Evolutionary conservation across 1,139 yeast genomes (phyloP).

Genomic region (Geotrichum restrictum): DNA sequence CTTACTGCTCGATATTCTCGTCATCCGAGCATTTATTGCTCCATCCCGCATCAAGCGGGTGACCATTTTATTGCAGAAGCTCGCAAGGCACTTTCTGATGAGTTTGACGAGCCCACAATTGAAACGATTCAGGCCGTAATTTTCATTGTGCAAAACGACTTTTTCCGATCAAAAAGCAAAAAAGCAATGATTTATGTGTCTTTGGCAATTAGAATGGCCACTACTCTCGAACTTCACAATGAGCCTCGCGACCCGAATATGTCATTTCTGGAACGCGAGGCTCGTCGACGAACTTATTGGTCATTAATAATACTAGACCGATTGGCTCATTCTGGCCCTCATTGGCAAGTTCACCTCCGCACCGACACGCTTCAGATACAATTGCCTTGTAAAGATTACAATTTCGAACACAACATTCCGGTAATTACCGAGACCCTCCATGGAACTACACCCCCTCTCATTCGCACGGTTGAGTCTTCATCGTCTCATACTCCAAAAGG

Average conservation of each 20-base stretch:
- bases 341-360: constrained; percentile 33
- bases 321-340: constrained; percentile 38
- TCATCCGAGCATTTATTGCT: constrained; percentile 33
- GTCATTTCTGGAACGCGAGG: constrained; percentile 38
- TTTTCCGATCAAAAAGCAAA: constrained; percentile 37
- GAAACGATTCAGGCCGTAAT: constrained; percentile 41
- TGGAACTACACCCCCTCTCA: constrained; percentile 19
- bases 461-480: constrained; percentile 14
- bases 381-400: constrained; percentile 37
- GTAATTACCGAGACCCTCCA: constrained; percentile 31
- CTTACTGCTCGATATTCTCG: constrained; percentile 39
- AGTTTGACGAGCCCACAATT: constrained; percentile 37
- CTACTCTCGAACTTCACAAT: constrained; percentile 35
- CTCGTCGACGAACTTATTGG: constrained; percentile 40
- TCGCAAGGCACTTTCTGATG: constrained; percentile 32
- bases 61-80: constrained; percentile 36
- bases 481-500: constrained; percentile 16
- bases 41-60: constrained; percentile 35
- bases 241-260: constrained; percentile 30
- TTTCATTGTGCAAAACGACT: constrained; percentile 38
- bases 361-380: constrained; percentile 32
- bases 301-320: constrained; percentile 39
- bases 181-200: constrained; percentile 39
- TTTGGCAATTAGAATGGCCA: constrained; percentile 40
- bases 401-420: constrained; percentile 33